Evolutionary conservation across 306 rosid genomes (phyloP).

Genomic region (Castanea mollissima): DNA sequence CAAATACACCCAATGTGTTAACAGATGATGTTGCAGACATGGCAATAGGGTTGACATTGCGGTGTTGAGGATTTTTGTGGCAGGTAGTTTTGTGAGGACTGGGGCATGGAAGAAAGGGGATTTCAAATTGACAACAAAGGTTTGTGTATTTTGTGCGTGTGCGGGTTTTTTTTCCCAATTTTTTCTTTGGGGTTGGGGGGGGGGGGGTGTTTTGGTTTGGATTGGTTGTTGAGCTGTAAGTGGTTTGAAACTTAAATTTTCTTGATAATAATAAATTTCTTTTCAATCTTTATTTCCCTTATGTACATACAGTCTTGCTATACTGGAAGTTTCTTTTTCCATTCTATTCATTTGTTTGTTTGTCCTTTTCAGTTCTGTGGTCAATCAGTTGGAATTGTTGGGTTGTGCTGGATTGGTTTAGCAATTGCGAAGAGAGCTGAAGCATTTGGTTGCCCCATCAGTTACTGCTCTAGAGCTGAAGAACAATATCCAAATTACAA

Average conservation of each 20-base stretch:
- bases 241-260: no score
- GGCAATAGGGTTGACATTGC: conserved; percentile 54
- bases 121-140: conserved; percentile 44
- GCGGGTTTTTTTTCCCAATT: no score
- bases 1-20: conserved; percentile 66
- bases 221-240: no score
- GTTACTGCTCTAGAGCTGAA: conserved; percentile 51
- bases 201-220: no score
- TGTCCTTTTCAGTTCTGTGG: conserved; percentile 56
- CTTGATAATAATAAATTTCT: no score
- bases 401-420: conserved; percentile 71
- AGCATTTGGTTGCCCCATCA: conserved; percentile 54
- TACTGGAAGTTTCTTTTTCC: neutral
- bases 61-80: conserved; percentile 34
- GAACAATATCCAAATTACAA: conserved; percentile 46
- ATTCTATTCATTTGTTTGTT: neutral
- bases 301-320: neutral
- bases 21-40: conserved; percentile 74
- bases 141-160: neutral
- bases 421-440: conserved; percentile 66
- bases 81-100: conserved; percentile 42
- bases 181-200: no score
- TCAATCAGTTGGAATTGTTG: conserved; percentile 61
- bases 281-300: neutral
- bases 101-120: conserved; percentile 35